A percentile compares a stretch with the other conserved stretches of the same genome.
phyloP scores from a whole-genome alignment of 495 filamentous ascomycete species.

The Podospora sp. region DNA sequence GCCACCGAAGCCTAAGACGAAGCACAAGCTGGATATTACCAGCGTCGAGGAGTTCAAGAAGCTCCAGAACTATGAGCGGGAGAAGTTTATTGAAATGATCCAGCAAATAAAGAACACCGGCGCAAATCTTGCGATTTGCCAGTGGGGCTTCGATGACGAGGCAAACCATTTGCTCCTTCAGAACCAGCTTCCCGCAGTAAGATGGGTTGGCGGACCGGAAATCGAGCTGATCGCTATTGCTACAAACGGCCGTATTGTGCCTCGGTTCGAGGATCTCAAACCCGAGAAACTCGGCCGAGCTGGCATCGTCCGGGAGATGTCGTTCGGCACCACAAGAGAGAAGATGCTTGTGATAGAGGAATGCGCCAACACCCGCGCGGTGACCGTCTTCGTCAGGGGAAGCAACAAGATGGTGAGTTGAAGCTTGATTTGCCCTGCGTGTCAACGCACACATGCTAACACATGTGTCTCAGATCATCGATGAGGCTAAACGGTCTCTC shows the following conservation, averaged over 20 bases:
- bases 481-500: constrained; percentile 95
- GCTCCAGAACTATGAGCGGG: constrained; percentile 89
- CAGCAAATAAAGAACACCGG: constrained; percentile 96
- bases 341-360: constrained; percentile 99
- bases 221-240: constrained; percentile 99
- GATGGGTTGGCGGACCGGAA: constrained; percentile 98
- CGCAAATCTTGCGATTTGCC: constrained; percentile 96
- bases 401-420: constrained; percentile 95
- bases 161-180: constrained; percentile 96
- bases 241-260: constrained; percentile 96
- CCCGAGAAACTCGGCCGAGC: constrained; percentile 87
- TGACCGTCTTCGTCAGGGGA: constrained; percentile 92
- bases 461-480: constrained; percentile 74
- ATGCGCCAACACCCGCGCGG: constrained; percentile 95
- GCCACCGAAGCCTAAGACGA: constrained; percentile 99
- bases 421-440: not conserved
- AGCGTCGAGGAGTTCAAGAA: constrained; percentile 97
- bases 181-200: constrained; percentile 91
- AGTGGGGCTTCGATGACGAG: constrained; percentile 99
- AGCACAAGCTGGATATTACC: constrained; percentile 98
- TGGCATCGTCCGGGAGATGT: constrained; percentile 90
- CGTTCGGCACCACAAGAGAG: constrained; percentile 94
- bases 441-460: constrained; percentile 2
- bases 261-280: constrained; percentile 92
- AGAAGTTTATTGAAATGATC: constrained; percentile 99